Evolutionary conservation across 306 rosid genomes (phyloP).

Genomic region (Lithocarpus polystachyus): DNA sequence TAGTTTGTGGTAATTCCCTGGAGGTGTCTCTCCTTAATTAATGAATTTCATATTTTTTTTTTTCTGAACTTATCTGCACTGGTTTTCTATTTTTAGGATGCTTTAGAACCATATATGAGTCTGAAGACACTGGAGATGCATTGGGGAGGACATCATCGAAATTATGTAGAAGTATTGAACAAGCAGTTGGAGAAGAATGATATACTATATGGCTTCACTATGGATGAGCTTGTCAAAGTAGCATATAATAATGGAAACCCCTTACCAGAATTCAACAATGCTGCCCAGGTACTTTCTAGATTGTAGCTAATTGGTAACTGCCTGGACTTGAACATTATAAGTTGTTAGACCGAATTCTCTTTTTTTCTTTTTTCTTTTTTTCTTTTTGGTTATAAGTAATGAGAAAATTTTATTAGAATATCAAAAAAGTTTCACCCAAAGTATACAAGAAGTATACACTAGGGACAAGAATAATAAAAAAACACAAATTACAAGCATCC

Average conservation of each 20-base stretch:
- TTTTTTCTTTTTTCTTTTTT: too few relatives aligned
- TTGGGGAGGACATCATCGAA: conserved; percentile 83
- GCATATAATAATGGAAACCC: conserved; percentile 94
- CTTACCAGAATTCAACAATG: conserved; percentile 81
- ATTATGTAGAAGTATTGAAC: conserved; percentile 69
- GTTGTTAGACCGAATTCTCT: too few relatives aligned
- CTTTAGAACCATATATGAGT: conserved; percentile 91
- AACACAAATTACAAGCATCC: too few relatives aligned
- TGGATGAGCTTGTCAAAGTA: conserved; percentile 88
- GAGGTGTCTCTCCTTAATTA: background rate
- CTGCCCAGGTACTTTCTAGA: conserved; percentile 73
- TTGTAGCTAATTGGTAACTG: conserved; percentile 12
- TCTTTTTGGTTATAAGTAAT: too few relatives aligned
- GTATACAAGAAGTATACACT: too few relatives aligned
- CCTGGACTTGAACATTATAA: conserved; percentile 6
- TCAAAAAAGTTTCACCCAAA: too few relatives aligned
- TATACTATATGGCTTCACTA: conserved; percentile 68
- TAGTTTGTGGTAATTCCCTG: background rate
- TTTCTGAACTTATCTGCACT: conserved; percentile 12
- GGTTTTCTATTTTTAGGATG: conserved; percentile 57
- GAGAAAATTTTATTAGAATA: too few relatives aligned
- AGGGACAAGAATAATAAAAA: too few relatives aligned
- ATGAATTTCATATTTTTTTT: background rate
- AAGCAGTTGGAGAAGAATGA: conserved; percentile 78
- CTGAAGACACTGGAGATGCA: conserved; percentile 69